Base-by-base conservation (phyloP, 2,329 filamentous ascomycete species). In the Saccharata proteae region DNA sequence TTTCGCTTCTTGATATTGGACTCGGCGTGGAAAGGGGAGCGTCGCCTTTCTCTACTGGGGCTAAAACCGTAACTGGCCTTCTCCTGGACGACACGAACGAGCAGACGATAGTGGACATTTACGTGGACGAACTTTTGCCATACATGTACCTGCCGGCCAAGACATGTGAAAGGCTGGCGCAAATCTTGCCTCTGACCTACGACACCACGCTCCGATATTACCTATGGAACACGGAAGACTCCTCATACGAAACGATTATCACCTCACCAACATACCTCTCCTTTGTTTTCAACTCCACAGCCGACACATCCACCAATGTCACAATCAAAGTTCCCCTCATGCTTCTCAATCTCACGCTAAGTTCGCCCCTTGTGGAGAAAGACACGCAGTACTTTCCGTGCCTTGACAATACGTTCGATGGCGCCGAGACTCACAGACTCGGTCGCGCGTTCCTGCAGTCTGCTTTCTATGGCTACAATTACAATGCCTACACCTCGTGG, bases 381-480 rank as follows among this genome's bases (percentile, higher is more conserved):
- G 43, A 53, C 4, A 46, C 41, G n/a, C 54, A 47, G 21, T 65
- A 64, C 39, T 64, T 67, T 34, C 62, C 61, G 1, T 65, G 62
- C 35, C 38, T 35, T 4, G 40, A 13, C 9, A 17, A 17, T 21
- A 12, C 43, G 7, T 43, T 40, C 22, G 49, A 49, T 0, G 47
- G 45, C 5, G 39, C 38, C 3, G 30, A 37, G 1, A 14, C 26
- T 4, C 57, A 55, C 36, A 45, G 44, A 3, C 52, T 66, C 2
- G 63, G 64, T 1, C 54, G 60, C 12, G 57, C 59, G 1, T 65
- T 65, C 37, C 45, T 66, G 2, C 63, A 67, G 38, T 61, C 62
- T 16, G 59, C 62, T 4, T 66, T 65, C 25, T 34, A 65, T 0
- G 60, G 54, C 4, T 55, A 52, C 18, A 33, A 33, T 19, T 33